These are phyloP conservation scores for Trametes coccinea DNA, from an alignment of 768 basidiomycete genomes.

Conservation along the genomic window DNA sequence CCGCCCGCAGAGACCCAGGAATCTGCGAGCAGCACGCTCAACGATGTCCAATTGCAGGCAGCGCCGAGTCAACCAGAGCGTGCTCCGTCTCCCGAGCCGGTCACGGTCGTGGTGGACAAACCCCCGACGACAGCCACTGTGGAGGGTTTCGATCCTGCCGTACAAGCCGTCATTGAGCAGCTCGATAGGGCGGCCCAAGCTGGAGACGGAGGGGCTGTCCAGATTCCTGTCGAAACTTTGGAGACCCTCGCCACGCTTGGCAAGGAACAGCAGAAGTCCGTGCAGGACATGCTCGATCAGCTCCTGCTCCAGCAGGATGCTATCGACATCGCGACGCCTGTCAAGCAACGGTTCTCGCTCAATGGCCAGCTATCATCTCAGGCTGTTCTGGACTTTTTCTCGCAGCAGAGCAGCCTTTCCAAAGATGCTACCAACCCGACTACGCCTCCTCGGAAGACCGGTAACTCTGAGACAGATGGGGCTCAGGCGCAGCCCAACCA, in stretches of 20 bases:
- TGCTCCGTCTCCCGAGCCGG: background rate
- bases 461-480: background rate
- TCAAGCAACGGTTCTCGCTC: conserved; percentile 22
- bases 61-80: background rate
- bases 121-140: background rate
- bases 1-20: background rate
- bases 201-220: conserved; percentile 14
- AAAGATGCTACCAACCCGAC: conserved; percentile 3
- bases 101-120: background rate
- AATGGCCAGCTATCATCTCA: conserved; percentile 12
- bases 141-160: conserved; percentile 9
- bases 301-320: conserved; percentile 14
- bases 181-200: conserved; percentile 14
- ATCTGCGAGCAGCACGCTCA: background rate
- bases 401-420: conserved; percentile 15
- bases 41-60: background rate
- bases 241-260: conserved; percentile 2
- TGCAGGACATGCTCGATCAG: conserved; percentile 22
- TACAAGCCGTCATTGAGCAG: conserved; percentile 15
- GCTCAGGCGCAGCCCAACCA: conserved; percentile 3
- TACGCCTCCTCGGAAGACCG: background rate
- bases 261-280: conserved; percentile 11
- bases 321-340: conserved; percentile 19
- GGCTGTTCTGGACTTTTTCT: conserved; percentile 13
- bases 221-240: conserved; percentile 6